A percentile compares a stretch with the other conserved stretches of the same genome.
phyloP scores from a whole-genome alignment of 1,284 basidiomycete genomes.

The Cryptococcus amylolentus region DNA sequence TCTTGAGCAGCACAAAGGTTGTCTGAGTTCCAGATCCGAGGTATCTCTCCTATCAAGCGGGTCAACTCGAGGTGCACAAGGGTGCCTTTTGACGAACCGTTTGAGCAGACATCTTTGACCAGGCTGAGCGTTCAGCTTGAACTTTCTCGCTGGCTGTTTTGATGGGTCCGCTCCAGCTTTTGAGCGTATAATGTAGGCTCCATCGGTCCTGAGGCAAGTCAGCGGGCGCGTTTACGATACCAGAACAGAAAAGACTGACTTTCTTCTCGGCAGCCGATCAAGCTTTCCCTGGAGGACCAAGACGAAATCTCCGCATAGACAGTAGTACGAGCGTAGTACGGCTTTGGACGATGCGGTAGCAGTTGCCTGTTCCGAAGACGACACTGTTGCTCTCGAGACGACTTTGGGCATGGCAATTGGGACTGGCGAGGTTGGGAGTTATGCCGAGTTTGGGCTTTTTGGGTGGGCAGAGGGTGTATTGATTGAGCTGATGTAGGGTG shows the following conservation, averaged over 20 bases:
- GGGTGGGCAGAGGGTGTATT: neutral
- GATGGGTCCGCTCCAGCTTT: slow-evolving; percentile 20
- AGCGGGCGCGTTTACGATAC: neutral
- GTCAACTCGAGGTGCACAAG: neutral
- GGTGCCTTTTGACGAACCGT: slow-evolving; percentile 22
- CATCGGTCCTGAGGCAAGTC: slow-evolving; percentile 34
- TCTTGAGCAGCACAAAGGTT: slow-evolving; percentile 42
- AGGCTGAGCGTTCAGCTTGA: slow-evolving; percentile 47
- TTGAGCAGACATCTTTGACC: slow-evolving; percentile 43
- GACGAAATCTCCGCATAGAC: slow-evolving; percentile 51
- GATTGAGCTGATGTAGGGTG: neutral
- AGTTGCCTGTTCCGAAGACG: slow-evolving; percentile 45
- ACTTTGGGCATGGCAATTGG: slow-evolving; percentile 46
- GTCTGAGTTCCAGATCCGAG: slow-evolving; percentile 38
- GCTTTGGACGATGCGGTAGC: slow-evolving; percentile 41
- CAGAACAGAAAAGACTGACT: neutral
- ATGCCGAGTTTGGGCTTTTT: neutral
- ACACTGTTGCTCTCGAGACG: slow-evolving; percentile 42
- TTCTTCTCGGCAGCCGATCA: slow-evolving; percentile 41
- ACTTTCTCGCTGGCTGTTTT: slow-evolving; percentile 41
- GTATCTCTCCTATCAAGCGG: slow-evolving; percentile 15
- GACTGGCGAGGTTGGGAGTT: neutral
- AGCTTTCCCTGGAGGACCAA: slow-evolving; percentile 48
- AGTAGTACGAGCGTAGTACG: slow-evolving; percentile 49
- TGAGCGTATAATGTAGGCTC: slow-evolving; percentile 43